Base-by-base conservation (phyloP, 495 filamentous ascomycete species). In the Aspergillus campestris region DNA sequence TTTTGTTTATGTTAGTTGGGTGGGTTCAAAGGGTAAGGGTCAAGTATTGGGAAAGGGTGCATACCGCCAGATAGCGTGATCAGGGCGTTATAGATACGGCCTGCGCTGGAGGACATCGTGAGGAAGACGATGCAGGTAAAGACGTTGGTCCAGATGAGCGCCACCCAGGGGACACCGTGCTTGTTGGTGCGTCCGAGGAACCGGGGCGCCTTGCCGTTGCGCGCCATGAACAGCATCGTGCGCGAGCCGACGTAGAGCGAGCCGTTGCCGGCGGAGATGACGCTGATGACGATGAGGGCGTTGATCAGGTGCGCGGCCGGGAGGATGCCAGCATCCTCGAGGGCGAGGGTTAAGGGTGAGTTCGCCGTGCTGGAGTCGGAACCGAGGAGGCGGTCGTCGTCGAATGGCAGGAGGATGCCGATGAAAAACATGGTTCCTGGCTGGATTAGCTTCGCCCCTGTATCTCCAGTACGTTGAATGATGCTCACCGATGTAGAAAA, bases 321-420 rank as follows among this genome's bases (percentile, higher is more conserved):
- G 48, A 84, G 72, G 53, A 75, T 75, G 3, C 79, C 82, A 3
- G 84, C 86, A 38, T 79, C 70, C 45, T 75, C 61, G 42, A 85
- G 79, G 8, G 85, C 81, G 15, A 89, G 70, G 3, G 88, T 86
- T 49, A 89, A 87, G 6, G 85, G 86, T 2, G 84, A 88, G 32
- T 79, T 81, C 44, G 79, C 70, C 14, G 73, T 73, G 50, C 74
- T 71, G 8, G 69, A 67, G 4, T 56, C 73, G 44, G 56, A 50
- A 52, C 66, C 55, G 59, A 78, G 57, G 46, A 70, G 57, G 50
- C 65, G 33, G 34, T 38, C 52, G 32, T 64, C 74, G 48, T 77
- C 65, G 40, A 71, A 73, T 32, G 77, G 74, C n/a, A 90, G 67
- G 13, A 88, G 71, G 12, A 90, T 74, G 12, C 83, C 83, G 47